These are phyloP conservation scores for Microbotryum intermedium DNA, from an alignment of 1,284 basidiomycete genomes.

Conservation along the genomic window DNA sequence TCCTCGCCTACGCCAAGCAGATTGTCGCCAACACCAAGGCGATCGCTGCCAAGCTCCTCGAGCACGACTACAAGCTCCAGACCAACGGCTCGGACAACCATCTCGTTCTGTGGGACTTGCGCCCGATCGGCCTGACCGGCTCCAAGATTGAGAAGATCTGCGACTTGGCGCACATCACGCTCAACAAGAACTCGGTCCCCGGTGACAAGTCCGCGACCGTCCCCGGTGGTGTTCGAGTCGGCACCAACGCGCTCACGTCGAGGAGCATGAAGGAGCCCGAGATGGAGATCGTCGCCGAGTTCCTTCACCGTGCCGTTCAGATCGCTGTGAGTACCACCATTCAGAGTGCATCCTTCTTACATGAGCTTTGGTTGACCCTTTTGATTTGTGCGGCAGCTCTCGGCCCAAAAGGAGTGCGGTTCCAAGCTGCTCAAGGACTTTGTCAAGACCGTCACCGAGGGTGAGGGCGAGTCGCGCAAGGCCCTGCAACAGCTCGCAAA, in stretches of 20 bases:
- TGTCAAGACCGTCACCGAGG: conserved; percentile 65
- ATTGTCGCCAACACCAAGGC: conserved; percentile 71
- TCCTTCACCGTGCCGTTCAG: conserved; percentile 87
- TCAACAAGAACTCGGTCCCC: conserved; percentile 72
- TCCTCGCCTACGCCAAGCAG: conserved; percentile 88
- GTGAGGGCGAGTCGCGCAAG: conserved; percentile 60
- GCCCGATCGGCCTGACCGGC: conserved; percentile 89
- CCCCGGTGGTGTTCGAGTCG: conserved; percentile 95
- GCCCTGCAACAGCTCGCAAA: conserved; percentile 59
- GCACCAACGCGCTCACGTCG: conserved; percentile 87
- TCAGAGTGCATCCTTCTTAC: not conserved
- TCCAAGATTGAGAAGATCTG: conserved; percentile 98
- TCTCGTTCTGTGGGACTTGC: conserved; percentile 94
- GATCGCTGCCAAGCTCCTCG: conserved; percentile 61
- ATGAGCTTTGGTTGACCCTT: not conserved
- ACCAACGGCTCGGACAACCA: conserved; percentile 97
- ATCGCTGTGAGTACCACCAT: conserved; percentile 56
- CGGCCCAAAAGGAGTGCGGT: conserved; percentile 80
- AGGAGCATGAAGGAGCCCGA: conserved; percentile 72
- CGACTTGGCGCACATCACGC: conserved; percentile 87
- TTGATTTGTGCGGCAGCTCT: not conserved
- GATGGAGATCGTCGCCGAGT: conserved; percentile 79
- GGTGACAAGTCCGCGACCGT: conserved; percentile 91
- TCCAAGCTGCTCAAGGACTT: conserved; percentile 96
- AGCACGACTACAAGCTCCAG: conserved; percentile 80